phyloP scores from a whole-genome alignment of 176 grass and related monocot species.

The Hsuehochloa calcarea region DNA sequence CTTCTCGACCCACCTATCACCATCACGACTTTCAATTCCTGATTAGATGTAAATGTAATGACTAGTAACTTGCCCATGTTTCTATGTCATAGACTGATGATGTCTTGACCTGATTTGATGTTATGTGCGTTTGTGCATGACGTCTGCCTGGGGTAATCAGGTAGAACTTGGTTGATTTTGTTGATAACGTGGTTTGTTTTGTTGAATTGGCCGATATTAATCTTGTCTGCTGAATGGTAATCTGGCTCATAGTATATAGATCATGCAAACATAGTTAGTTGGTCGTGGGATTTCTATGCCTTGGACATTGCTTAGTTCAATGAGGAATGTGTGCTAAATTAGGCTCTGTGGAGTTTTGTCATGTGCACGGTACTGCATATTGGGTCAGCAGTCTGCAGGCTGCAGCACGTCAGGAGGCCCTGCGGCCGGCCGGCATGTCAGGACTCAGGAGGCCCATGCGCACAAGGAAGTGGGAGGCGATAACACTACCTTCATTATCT shows the following conservation, averaged over 20 bases:
- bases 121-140: not conserved
- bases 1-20: not conserved
- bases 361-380: no score
- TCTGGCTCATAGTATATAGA: not conserved
- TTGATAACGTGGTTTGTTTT: not conserved
- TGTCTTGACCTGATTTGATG: not conserved
- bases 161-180: not conserved
- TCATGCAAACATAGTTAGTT: not conserved
- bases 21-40: not conserved
- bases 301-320: not conserved
- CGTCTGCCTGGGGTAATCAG: not conserved
- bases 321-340: not conserved
- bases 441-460: no score
- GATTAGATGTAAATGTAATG: not conserved
- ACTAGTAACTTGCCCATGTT: not conserved
- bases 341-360: not conserved
- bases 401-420: no score
- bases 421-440: no score
- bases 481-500: no score
- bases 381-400: no score
- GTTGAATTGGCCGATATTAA: not conserved
- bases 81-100: not conserved
- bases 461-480: no score
- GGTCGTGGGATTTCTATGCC: not conserved
- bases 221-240: not conserved